These are phyloP conservation scores for Chamaecyparis obtusa DNA, from an alignment of 75 land plant genomes.

Conservation along the genomic window DNA sequence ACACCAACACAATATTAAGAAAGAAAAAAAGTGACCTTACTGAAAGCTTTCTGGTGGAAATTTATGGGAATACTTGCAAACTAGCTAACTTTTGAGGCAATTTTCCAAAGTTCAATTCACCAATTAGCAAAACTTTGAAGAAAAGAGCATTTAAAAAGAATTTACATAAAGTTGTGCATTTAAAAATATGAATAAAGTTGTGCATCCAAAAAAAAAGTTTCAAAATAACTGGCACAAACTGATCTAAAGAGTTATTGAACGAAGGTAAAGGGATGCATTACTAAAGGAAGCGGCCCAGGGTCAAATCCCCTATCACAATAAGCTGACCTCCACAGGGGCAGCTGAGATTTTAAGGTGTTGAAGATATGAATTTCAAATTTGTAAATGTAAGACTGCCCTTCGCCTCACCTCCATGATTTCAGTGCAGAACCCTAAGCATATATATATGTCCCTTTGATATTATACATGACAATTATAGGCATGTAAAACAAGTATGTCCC, in stretches of 20 bases:
- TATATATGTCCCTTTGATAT: neutral
- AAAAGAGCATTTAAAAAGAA: neutral
- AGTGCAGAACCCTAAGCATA: neutral
- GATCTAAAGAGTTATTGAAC: neutral
- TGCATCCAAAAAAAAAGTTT: neutral
- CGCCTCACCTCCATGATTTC: neutral
- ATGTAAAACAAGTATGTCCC: neutral
- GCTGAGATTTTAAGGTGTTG: neutral
- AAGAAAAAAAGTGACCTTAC: neutral
- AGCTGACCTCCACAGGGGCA: neutral
- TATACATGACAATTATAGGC: neutral
- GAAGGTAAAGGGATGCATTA: neutral
- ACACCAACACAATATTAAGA: neutral
- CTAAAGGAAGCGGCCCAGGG: neutral
- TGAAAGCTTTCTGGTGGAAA: neutral
- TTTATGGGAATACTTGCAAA: neutral
- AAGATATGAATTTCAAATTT: neutral
- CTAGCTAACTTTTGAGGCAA: neutral
- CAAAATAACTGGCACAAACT: neutral
- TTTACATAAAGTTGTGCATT: neutral
- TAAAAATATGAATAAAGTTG: neutral
- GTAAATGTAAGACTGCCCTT: neutral
- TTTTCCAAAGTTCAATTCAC: neutral
- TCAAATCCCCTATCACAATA: neutral
- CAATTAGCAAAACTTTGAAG: neutral